Percentiles rank a stretch among this genome's conserved stretches.
phyloP scores from a whole-genome alignment of 495 filamentous ascomycete species.

The Talaromyces adpressus region DNA sequence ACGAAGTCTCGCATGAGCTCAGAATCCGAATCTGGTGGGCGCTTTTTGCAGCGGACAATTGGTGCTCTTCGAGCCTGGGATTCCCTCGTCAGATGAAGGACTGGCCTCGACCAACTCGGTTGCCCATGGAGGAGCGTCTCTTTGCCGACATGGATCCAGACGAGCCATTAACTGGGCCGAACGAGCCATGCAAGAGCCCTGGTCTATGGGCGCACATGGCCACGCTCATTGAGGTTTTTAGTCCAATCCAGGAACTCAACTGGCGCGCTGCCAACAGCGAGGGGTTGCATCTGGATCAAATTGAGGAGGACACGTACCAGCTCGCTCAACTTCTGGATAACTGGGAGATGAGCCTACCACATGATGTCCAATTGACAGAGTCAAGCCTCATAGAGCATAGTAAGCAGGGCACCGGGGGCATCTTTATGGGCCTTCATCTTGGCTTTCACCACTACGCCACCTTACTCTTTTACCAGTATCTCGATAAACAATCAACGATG shows the following conservation, averaged over 20 bases:
- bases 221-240: background rate
- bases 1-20: background rate
- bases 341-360: background rate
- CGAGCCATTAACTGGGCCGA: background rate
- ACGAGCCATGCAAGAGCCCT: background rate
- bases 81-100: conserved; percentile 3
- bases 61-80: background rate
- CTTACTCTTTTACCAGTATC: conserved; percentile 1
- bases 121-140: background rate
- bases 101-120: background rate
- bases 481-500: background rate
- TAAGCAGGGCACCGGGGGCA: background rate
- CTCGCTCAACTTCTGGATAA: conserved; percentile 1
- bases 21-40: background rate
- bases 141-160: too few relatives aligned
- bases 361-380: background rate
- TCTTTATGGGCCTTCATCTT: background rate
- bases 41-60: background rate
- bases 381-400: background rate
- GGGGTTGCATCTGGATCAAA: background rate
- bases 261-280: background rate
- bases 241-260: conserved; percentile 1
- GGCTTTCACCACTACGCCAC: background rate
- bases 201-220: background rate
- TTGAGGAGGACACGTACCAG: background rate